Conservation (phyloP, 2,329 filamentous ascomycete species). For the Chaetomiaceae sp. region DNA sequence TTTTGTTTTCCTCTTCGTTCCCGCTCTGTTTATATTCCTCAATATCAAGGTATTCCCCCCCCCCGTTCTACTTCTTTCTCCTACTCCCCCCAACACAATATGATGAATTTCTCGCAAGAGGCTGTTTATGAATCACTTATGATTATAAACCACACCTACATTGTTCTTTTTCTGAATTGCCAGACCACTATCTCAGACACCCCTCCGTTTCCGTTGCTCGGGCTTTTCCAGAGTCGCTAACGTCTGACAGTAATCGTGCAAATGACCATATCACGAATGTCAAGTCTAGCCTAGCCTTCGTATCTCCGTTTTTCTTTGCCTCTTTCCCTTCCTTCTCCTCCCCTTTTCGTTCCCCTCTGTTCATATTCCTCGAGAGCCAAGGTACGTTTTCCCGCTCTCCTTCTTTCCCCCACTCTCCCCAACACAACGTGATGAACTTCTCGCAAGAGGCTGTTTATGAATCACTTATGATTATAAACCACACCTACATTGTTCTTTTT, state of each 20-base stretch:
- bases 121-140: conserved; percentile 19
- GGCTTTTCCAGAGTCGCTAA: not conserved
- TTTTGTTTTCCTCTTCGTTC: not conserved
- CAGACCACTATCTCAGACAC: too few relatives aligned
- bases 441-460: conserved; percentile 22
- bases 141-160: conserved; percentile 18
- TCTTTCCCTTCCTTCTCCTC: not conserved
- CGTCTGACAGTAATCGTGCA: not conserved
- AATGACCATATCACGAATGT: too few relatives aligned
- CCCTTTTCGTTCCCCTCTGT: not conserved
- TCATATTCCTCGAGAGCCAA: not conserved
- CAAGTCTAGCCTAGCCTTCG: too few relatives aligned
- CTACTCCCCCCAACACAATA: not conserved
- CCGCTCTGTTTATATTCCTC: not conserved
- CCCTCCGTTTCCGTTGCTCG: not conserved
- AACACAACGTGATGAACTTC: conserved; percentile 16
- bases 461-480: conserved; percentile 13
- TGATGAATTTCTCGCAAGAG: conserved; percentile 22
- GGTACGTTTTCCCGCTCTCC: not conserved
- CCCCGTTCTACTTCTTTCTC: not conserved
- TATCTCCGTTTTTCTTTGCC: too few relatives aligned
- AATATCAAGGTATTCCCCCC: not conserved
- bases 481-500: conserved; percentile 20
- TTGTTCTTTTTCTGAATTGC: conserved; percentile 21
- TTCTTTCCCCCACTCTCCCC: too few relatives aligned